phyloP scores from a whole-genome alignment of 176 grass and related monocot species.

The Oryza rufipogon region DNA sequence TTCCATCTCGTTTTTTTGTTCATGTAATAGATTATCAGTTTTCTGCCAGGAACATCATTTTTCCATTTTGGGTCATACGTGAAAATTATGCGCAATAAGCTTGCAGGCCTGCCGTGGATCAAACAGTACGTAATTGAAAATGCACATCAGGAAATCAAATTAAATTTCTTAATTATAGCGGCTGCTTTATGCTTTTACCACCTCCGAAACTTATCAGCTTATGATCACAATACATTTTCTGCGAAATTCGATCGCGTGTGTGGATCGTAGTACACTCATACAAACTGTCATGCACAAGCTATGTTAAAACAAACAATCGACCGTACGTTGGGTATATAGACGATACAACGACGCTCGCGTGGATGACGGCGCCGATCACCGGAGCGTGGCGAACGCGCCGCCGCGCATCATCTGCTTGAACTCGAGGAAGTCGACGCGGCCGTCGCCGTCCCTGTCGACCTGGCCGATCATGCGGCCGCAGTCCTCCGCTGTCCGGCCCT shows the following conservation, averaged over 20 bases:
- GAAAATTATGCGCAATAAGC: too few species aligned
- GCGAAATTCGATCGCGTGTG: background rate
- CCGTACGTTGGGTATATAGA: background rate
- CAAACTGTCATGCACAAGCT: background rate
- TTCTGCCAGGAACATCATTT: too few species aligned
- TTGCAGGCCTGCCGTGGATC: background rate
- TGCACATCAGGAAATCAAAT: background rate
- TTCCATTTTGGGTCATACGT: too few species aligned
- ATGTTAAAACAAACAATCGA: background rate
- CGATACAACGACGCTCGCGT: background rate
- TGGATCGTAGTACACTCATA: background rate
- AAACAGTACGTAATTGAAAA: background rate
- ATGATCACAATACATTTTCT: too few species aligned
- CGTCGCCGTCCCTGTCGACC: slow-evolving; percentile 53
- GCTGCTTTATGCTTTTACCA: background rate
- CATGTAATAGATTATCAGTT: too few species aligned
- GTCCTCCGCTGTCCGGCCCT: slow-evolving; percentile 37
- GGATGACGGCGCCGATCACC: background rate
- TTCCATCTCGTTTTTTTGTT: too few species aligned
- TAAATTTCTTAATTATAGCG: background rate
- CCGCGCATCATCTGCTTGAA: slow-evolving; percentile 82
- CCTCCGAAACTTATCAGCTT: background rate
- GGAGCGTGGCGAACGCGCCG: background rate
- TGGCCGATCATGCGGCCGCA: slow-evolving; percentile 52
- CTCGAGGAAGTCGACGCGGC: slow-evolving; percentile 65